Evolutionary conservation across 2,329 filamentous ascomycete species (phyloP), one percentile per base, ranked within the genome.

Genomic region (Penicillium rolfsii): DNA sequence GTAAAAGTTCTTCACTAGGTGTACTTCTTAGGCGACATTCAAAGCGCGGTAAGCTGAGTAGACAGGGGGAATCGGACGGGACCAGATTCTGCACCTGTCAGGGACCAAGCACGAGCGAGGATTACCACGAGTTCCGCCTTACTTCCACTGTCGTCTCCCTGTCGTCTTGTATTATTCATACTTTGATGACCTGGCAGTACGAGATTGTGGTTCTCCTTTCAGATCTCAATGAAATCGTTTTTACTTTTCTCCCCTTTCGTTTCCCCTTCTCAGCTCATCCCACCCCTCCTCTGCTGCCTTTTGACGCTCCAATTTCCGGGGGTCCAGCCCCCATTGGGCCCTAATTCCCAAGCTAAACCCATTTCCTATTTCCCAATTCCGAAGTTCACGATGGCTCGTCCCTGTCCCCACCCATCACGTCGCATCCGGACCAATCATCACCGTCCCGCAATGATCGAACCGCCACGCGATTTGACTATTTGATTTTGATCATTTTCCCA

Each of bases 251-350:
- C 9, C 24, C 43, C 14, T 30, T 46, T 16, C 14, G 3, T 28
- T 6, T 16, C 12, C 24, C 14, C 26, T 46, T 16, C n/a, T 46
- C 19, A 22, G 19, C 19, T 22, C 1, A 22, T 22, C 19, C 19
- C 19, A 22, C 19, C 19, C 19, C 19, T 22, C 19, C 19, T 22
- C 19, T 22, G 19, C 19, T 22, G 19, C 19, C 19, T 2, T 14
- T 14, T 14, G 11, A 30, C 16, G 19, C 30, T 50, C 48, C 28
- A 33, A 50, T 60, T 40, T 52, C 30, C 57, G 24, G 43, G 43
- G 45, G 26, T 30, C 45, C 26, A 28, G 45, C 45, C 45, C 14
- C 26, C 26, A 30, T 48, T 48, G 45, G 45, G 26, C 43, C 45
- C 9, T 9, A 9, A 11, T 2, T 5, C 19, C 22, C 12, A 9